Evolutionary conservation across 2,329 filamentous ascomycete species (phyloP).

Genomic region (Pestalotiopsis sp.): DNA sequence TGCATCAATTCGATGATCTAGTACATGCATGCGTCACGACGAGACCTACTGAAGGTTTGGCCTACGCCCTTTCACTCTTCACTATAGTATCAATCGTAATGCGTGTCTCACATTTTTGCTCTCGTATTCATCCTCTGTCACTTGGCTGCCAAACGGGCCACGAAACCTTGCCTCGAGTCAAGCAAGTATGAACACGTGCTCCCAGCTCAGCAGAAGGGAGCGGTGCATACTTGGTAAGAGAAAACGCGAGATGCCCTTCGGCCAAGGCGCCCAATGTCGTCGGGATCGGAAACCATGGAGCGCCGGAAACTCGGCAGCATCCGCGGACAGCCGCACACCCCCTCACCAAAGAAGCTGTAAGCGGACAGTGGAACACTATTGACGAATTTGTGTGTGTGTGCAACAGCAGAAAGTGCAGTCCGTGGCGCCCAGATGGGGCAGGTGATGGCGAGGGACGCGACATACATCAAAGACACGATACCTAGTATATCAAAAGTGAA

Average conservation of each 20-base stretch:
- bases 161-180: not conserved
- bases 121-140: not conserved
- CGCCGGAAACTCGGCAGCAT: too few species aligned
- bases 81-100: not conserved
- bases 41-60: not conserved
- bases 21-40: not conserved
- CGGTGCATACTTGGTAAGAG: not conserved
- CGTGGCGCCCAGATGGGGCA: not conserved
- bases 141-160: not conserved
- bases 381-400: too few species aligned
- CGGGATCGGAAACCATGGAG: too few species aligned
- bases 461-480: not conserved
- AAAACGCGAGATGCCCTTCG: not conserved
- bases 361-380: too few species aligned
- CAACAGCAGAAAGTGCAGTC: not conserved
- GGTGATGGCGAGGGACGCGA: not conserved
- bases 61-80: not conserved
- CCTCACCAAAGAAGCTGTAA: too few species aligned
- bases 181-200: not conserved
- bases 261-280: too few species aligned
- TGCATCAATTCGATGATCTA: too few species aligned
- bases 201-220: not conserved
- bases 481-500: not conserved
- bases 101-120: not conserved
- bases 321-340: too few species aligned